A percentile compares a stretch with the other conserved stretches of the same genome.
Conservation (phyloP, 2,329 filamentous ascomycete species). For the Aspergillus bombycis region DNA sequence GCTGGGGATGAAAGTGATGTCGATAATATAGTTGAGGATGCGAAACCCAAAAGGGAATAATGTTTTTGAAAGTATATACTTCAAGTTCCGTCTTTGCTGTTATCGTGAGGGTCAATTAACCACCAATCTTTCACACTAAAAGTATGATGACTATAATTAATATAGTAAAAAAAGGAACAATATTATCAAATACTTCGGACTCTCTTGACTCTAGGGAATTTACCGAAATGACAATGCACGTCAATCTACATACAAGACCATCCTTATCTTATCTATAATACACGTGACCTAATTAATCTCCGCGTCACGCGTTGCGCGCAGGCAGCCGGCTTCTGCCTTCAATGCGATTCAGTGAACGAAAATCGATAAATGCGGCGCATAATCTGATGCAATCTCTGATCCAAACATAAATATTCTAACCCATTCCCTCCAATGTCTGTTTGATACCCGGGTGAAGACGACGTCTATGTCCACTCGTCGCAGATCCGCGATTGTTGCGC, state of each 20-base stretch:
- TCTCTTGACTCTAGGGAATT: background rate
- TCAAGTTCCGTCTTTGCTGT: background rate
- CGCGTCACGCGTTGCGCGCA: constrained; percentile 23
- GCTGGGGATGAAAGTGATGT: background rate
- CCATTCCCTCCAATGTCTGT: background rate
- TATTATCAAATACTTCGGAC: background rate
- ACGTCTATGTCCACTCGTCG: constrained; percentile 21
- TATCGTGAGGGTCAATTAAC: background rate
- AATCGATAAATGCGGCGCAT: background rate
- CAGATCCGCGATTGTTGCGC: constrained; percentile 16
- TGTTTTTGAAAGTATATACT: background rate
- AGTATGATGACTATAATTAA: background rate
- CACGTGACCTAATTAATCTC: constrained; percentile 25
- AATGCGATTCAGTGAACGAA: background rate
- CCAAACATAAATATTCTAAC: background rate
- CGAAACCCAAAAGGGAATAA: background rate
- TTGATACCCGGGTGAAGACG: background rate
- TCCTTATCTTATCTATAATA: background rate
- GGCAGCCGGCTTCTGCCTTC: constrained; percentile 16
- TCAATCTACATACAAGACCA: background rate
- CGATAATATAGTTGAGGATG: background rate
- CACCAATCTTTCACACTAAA: background rate
- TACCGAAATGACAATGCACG: background rate
- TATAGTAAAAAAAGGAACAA: background rate
- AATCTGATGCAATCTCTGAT: background rate